A percentile compares a stretch with the other conserved stretches of the same genome.
Evolutionary conservation across 1,139 yeast genomes (phyloP).

Genomic region (Taiozyma sp.): DNA sequence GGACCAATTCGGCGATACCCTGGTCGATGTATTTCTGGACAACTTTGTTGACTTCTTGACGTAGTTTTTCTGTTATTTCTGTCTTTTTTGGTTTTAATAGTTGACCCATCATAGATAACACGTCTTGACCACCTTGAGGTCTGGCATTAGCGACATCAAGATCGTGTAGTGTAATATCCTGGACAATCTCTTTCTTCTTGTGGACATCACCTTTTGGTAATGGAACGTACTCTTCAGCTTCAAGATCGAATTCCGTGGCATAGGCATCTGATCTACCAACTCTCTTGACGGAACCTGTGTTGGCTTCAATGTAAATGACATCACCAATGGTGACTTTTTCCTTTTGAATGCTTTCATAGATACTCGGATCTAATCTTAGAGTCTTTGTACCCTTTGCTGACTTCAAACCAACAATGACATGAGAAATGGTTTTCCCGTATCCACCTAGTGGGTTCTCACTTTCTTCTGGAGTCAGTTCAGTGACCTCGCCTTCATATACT

Average conservation of each 20-base stretch:
- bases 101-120: slow-evolving; percentile 98
- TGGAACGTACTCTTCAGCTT: slow-evolving; percentile 98
- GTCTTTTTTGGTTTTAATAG: slow-evolving; percentile 93
- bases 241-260: slow-evolving; percentile 96
- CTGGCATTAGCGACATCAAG: slow-evolving; percentile 94
- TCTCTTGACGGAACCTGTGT: slow-evolving; percentile 95
- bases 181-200: slow-evolving; percentile 96
- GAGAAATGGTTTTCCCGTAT: slow-evolving; percentile 93
- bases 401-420: slow-evolving; percentile 90
- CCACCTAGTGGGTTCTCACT: slow-evolving; percentile 97
- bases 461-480: slow-evolving; percentile 95
- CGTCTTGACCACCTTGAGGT: slow-evolving; percentile 99
- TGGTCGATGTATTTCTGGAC: slow-evolving; percentile 96
- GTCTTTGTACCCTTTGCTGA: slow-evolving; percentile 96
- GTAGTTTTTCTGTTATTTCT: slow-evolving; percentile 95
- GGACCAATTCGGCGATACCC: slow-evolving; percentile 96
- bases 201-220: slow-evolving; percentile 98
- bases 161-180: slow-evolving; percentile 94
- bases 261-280: slow-evolving; percentile 98
- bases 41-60: slow-evolving; percentile 91
- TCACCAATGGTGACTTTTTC: slow-evolving; percentile 95
- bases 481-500: slow-evolving; percentile 97
- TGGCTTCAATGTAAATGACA: slow-evolving; percentile 94
- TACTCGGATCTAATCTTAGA: slow-evolving; percentile 88
- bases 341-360: slow-evolving; percentile 93